A percentile compares a stretch with the other conserved stretches of the same genome.
Conservation (phyloP, 495 filamentous ascomycete genomes). For the Penicillium nucicola region DNA sequence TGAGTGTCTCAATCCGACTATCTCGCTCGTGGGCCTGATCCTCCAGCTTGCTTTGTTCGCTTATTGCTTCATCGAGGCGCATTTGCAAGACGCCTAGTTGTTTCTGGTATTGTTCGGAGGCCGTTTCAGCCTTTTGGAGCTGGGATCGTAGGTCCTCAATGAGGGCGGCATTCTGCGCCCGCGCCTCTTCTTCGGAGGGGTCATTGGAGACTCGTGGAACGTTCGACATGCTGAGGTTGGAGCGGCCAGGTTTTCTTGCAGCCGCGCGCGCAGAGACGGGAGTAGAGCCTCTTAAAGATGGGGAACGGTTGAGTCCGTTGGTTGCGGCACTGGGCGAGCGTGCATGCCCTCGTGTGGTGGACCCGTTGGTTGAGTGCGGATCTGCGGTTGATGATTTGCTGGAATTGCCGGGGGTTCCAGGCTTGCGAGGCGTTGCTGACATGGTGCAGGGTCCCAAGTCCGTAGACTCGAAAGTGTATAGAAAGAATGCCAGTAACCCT, state of each 20-base stretch:
- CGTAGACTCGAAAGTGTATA: slow-evolving; percentile 17
- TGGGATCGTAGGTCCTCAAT: slow-evolving; percentile 83
- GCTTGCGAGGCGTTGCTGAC: slow-evolving; percentile 46
- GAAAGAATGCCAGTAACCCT: slow-evolving; percentile 7
- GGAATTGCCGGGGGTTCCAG: slow-evolving; percentile 39
- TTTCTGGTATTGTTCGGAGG: slow-evolving; percentile 76
- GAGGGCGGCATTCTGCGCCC: slow-evolving; percentile 69
- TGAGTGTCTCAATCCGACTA: slow-evolving; percentile 71
- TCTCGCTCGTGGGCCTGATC: slow-evolving; percentile 81
- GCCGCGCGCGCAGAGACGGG: slow-evolving; percentile 70
- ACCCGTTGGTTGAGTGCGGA: slow-evolving; percentile 31
- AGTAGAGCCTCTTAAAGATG: slow-evolving; percentile 44
- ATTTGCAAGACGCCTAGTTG: slow-evolving; percentile 82
- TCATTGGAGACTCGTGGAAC: slow-evolving; percentile 55
- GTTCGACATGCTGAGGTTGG: slow-evolving; percentile 58
- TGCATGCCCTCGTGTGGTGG: slow-evolving; percentile 39
- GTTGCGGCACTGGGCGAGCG: slow-evolving; percentile 39
- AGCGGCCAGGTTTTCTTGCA: slow-evolving; percentile 56
- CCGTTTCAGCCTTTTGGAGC: slow-evolving; percentile 73
- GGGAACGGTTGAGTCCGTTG: slow-evolving; percentile 40
- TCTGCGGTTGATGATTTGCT: slow-evolving; percentile 39
- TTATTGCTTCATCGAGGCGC: slow-evolving; percentile 78
- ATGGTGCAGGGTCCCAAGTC: slow-evolving; percentile 30
- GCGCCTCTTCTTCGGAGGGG: slow-evolving; percentile 58
- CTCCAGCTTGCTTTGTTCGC: slow-evolving; percentile 81